These are phyloP conservation scores for Leishmania major DNA, from an alignment of 208 protist genomes.

Conservation along the genomic window DNA sequence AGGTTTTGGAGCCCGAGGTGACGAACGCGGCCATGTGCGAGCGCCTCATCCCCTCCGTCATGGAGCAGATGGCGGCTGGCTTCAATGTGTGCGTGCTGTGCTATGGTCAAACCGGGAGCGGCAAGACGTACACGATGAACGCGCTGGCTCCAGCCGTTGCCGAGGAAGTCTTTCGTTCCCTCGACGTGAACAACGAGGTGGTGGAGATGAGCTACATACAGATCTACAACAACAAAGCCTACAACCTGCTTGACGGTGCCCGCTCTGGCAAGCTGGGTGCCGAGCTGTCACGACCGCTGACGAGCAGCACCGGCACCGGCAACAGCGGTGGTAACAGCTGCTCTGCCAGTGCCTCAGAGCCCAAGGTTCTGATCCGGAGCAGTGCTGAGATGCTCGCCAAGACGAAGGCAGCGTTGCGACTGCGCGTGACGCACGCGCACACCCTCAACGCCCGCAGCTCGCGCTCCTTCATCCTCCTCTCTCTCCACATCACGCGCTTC, in stretches of 20 bases:
- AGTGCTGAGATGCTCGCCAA: conserved; percentile 32
- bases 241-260: conserved; percentile 53
- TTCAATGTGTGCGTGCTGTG: conserved; percentile 74
- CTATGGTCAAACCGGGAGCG: conserved; percentile 91
- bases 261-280: conserved; percentile 20
- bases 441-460: conserved; percentile 67
- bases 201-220: conserved; percentile 84
- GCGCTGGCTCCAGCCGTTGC: conserved; percentile 52
- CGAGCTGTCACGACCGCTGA: conserved; percentile 30
- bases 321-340: conserved; percentile 10
- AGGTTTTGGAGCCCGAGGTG: conserved; percentile 52
- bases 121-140: conserved; percentile 93
- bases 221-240: conserved; percentile 74
- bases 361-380: conserved; percentile 46
- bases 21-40: conserved; percentile 60
- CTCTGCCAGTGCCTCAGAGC: conserved; percentile 31
- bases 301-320: not conserved
- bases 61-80: conserved; percentile 55
- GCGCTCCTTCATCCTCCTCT: conserved; percentile 62
- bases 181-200: conserved; percentile 52
- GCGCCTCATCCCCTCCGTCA: conserved; percentile 51
- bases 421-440: conserved; percentile 51
- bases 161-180: conserved; percentile 43
- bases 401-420: conserved; percentile 38
- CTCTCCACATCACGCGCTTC: conserved; percentile 69